Evolutionary conservation across 1,284 basidiomycete species (phyloP).

Genomic region (Cerioporus squamosus): DNA sequence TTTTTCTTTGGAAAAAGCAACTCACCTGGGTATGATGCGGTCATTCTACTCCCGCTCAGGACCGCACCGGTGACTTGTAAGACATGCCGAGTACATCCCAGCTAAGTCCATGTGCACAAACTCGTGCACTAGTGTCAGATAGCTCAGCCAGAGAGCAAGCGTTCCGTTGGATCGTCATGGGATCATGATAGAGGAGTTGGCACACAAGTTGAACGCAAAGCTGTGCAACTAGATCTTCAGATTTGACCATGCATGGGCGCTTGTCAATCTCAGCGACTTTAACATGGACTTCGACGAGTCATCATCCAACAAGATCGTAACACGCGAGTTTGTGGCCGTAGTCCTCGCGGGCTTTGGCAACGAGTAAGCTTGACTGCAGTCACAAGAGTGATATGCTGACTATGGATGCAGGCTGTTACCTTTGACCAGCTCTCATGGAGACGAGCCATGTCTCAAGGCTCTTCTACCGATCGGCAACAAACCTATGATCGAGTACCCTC

Average conservation of each 20-base stretch:
- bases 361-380: conserved; percentile 57
- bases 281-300: conserved; percentile 66
- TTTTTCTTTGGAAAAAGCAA: no score
- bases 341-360: conserved; percentile 87
- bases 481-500: conserved; percentile 84
- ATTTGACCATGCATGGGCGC: conserved; percentile 1
- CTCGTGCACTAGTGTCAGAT: no score
- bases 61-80: no score
- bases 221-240: background rate
- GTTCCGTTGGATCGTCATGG: no score
- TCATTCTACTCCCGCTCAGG: no score
- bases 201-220: background rate
- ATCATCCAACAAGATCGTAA: conserved; percentile 52
- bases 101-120: no score
- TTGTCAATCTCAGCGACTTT: conserved; percentile 10
- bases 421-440: conserved; percentile 73
- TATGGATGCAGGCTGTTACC: conserved; percentile 62
- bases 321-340: conserved; percentile 82
- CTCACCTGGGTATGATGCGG: no score
- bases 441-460: conserved; percentile 82
- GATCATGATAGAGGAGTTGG: no score
- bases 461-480: conserved; percentile 87
- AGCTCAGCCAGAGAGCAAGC: no score
- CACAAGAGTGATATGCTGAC: background rate
- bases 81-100: no score